These are phyloP conservation scores for Didymella keratinophila DNA, from an alignment of 2,329 filamentous ascomycete species.

Conservation along the genomic window DNA sequence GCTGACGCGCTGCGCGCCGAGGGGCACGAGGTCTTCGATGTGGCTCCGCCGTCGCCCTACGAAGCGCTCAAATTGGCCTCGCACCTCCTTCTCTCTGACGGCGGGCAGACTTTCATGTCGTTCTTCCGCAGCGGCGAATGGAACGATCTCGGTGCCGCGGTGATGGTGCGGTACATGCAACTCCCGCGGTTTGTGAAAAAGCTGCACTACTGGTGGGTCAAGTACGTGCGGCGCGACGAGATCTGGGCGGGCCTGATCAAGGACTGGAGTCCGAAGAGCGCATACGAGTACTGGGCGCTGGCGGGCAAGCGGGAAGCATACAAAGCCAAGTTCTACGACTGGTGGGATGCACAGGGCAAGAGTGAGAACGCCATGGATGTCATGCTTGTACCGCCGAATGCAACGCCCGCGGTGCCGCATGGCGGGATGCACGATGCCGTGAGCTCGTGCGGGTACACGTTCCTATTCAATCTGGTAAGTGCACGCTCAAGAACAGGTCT, in stretches of 20 bases:
- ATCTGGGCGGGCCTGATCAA: constrained; percentile 81
- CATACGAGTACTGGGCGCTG: constrained; percentile 82
- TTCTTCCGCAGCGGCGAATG: constrained; percentile 80
- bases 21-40: constrained; percentile 77
- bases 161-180: constrained; percentile 76
- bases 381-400: constrained; percentile 84
- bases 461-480: constrained; percentile 85
- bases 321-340: constrained; percentile 80
- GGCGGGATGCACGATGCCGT: constrained; percentile 85
- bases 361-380: constrained; percentile 66
- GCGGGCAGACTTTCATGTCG: constrained; percentile 78
- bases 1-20: constrained; percentile 72
- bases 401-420: constrained; percentile 87
- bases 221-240: constrained; percentile 77
- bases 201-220: constrained; percentile 89
- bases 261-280: constrained; percentile 76
- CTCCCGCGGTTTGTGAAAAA: constrained; percentile 79
- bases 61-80: constrained; percentile 79
- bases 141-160: constrained; percentile 78
- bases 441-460: constrained; percentile 89
- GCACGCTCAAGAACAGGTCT: neutral
- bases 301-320: constrained; percentile 80
- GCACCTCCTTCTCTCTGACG: constrained; percentile 83
- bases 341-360: constrained; percentile 71
- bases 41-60: constrained; percentile 73